These are phyloP conservation scores for Hortaea sp. DNA, from an alignment of 2,329 filamentous ascomycete genomes.

Conservation along the genomic window DNA sequence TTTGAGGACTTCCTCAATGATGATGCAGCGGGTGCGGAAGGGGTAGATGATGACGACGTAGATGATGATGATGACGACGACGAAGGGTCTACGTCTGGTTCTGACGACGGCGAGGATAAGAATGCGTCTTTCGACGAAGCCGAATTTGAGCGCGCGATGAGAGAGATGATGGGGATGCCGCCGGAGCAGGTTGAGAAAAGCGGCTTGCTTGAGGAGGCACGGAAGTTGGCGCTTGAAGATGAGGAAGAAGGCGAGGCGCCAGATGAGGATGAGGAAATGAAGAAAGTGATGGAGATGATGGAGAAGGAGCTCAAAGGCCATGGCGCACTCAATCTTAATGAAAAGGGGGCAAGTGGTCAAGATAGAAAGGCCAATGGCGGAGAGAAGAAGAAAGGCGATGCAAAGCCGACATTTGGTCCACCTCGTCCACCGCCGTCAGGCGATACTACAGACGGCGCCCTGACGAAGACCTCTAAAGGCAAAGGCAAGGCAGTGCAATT, in stretches of 20 bases:
- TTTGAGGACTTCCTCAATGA: constrained; percentile 90
- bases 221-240: constrained; percentile 28
- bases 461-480: constrained; percentile 6
- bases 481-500: constrained; percentile 17
- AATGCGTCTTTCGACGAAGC: constrained; percentile 70
- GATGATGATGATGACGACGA: constrained; percentile 60
- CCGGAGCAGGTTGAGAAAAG: constrained; percentile 27
- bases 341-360: constrained; percentile 18
- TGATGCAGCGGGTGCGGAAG: constrained; percentile 68
- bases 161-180: constrained; percentile 73
- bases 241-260: constrained; percentile 34
- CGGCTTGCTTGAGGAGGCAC: constrained; percentile 25
- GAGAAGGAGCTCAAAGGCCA: constrained; percentile 61
- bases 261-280: constrained; percentile 53
- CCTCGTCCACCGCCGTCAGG: constrained; percentile 17
- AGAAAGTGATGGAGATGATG: constrained; percentile 56
- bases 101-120: constrained; percentile 58
- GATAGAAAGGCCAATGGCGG: constrained; percentile 5
- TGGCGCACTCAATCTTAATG: constrained; percentile 45
- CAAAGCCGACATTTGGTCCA: constrained; percentile 19
- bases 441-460: constrained; percentile 2
- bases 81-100: constrained; percentile 18
- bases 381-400: neutral
- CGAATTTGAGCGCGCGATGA: constrained; percentile 80
- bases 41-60: constrained; percentile 57